Conservation (phyloP, 2,329 filamentous ascomycete genomes). For the Pseudogymnoascus sp. region DNA sequence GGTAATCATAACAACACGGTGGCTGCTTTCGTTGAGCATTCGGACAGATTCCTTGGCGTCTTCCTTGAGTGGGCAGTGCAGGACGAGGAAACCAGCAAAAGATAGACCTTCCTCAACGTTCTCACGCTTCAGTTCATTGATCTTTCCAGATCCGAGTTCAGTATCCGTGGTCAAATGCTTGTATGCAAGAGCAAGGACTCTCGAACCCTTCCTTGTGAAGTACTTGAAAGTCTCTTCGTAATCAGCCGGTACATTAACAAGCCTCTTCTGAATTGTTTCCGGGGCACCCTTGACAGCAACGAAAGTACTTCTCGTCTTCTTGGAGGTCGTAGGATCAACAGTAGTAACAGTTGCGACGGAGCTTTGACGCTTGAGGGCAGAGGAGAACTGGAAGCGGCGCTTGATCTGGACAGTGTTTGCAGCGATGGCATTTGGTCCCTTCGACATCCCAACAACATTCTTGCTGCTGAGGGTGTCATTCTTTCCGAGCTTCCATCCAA, state of each 20-base stretch:
- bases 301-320: conserved; percentile 77
- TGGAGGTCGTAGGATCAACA: conserved; percentile 63
- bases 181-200: conserved; percentile 88
- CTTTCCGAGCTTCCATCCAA: conserved; percentile 87
- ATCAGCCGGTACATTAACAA: conserved; percentile 70
- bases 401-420: conserved; percentile 85
- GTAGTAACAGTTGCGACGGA: conserved; percentile 78
- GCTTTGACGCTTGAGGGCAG: conserved; percentile 89
- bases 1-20: conserved; percentile 98
- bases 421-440: conserved; percentile 38
- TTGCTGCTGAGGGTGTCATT: conserved; percentile 79
- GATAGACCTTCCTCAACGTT: conserved; percentile 76
- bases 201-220: conserved; percentile 90
- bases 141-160: conserved; percentile 74
- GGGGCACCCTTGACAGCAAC: conserved; percentile 94
- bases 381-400: conserved; percentile 97
- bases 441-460: conserved; percentile 38
- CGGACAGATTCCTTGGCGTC: conserved; percentile 89
- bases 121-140: conserved; percentile 92
- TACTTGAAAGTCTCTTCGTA: conserved; percentile 99
- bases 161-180: conserved; percentile 78
- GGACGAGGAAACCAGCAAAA: conserved; percentile 91
- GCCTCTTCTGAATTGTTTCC: conserved; percentile 93
- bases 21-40: conserved; percentile 98
- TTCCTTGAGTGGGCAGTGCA: conserved; percentile 93